A percentile compares a stretch with the other conserved stretches of the same genome.
phyloP scores from a whole-genome alignment of 176 grass and related monocot species.

The Paspalum notatum region DNA sequence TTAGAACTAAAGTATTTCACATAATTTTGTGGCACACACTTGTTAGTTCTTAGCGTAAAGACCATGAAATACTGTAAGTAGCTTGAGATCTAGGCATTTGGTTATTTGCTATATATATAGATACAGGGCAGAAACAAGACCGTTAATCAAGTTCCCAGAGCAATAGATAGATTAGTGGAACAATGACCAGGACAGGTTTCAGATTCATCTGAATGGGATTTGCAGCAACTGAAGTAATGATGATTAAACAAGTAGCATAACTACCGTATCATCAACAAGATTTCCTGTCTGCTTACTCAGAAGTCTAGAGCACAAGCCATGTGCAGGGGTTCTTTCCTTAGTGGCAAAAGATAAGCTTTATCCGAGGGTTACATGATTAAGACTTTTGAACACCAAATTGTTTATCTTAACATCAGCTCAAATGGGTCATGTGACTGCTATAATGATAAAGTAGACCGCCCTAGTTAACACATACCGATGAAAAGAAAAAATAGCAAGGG shows the following conservation, averaged over 20 bases:
- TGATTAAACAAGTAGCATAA: slow-evolving; percentile 56
- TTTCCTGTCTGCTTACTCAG: slow-evolving; percentile 60
- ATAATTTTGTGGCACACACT: slow-evolving; percentile 1
- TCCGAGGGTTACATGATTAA: slow-evolving; percentile 53
- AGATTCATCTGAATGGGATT: slow-evolving; percentile 52
- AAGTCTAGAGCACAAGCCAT: slow-evolving; percentile 58
- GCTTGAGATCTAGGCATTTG: slow-evolving; percentile 28
- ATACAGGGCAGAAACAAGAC: slow-evolving; percentile 30
- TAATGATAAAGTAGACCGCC: slow-evolving; percentile 51
- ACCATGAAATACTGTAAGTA: slow-evolving; percentile 25
- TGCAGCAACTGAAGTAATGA: slow-evolving; percentile 34
- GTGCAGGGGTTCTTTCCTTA: slow-evolving; percentile 56
- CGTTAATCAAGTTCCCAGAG: slow-evolving; percentile 34
- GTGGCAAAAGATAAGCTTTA: slow-evolving; percentile 46
- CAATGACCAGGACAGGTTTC: slow-evolving; percentile 26
- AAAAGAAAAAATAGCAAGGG: slow-evolving; percentile 33
- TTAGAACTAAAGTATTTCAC: slow-evolving; percentile 39
- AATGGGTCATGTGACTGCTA: slow-evolving; percentile 59
- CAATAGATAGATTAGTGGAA: slow-evolving; percentile 37
- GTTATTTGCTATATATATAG: slow-evolving; percentile 25
- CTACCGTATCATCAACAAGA: slow-evolving; percentile 54
- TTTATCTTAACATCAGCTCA: slow-evolving; percentile 41
- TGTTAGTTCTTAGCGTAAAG: slow-evolving; percentile 35
- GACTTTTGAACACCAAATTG: slow-evolving; percentile 55
- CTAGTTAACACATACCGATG: slow-evolving; percentile 44